Conservation (phyloP, 2,329 filamentous ascomycete genomes). For the Laburnicola sp. region DNA sequence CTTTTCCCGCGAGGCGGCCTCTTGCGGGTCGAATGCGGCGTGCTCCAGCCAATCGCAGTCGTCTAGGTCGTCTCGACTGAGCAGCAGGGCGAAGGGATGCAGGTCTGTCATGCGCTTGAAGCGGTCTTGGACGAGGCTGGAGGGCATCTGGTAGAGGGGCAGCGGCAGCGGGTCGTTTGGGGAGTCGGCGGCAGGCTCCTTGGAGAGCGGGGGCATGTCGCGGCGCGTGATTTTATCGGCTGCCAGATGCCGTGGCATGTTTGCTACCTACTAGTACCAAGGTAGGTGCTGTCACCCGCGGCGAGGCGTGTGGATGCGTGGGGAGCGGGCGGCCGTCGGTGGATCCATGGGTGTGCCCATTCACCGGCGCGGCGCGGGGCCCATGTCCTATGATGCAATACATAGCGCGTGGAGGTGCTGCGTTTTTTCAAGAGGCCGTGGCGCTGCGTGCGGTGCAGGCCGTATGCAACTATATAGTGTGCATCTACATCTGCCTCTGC, state of each 20-base stretch:
- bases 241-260: conserved; percentile 52
- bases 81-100: conserved; percentile 72
- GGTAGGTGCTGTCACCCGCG: too few relatives aligned
- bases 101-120: conserved; percentile 58
- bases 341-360: too few relatives aligned
- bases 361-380: too few relatives aligned
- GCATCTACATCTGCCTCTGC: too few relatives aligned
- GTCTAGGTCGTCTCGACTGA: conserved; percentile 68
- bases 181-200: conserved; percentile 27
- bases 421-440: too few relatives aligned
- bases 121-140: conserved; percentile 28
- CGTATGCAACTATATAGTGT: too few relatives aligned
- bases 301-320: conserved; percentile 2
- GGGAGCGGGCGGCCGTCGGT: too few relatives aligned
- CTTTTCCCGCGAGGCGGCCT: conserved; percentile 63
- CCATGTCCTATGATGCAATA: too few relatives aligned
- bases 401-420: too few relatives aligned
- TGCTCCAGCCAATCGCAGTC: conserved; percentile 63
- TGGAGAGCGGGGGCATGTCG: conserved; percentile 44
- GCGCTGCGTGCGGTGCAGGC: too few relatives aligned
- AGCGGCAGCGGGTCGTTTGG: conserved; percentile 24
- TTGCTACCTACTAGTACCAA: too few relatives aligned
- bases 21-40: conserved; percentile 60
- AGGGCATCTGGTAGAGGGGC: conserved; percentile 24
- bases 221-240: conserved; percentile 42